Conservation (phyloP, 2,329 filamentous ascomycete species). For the Coniochaeta sp. region DNA sequence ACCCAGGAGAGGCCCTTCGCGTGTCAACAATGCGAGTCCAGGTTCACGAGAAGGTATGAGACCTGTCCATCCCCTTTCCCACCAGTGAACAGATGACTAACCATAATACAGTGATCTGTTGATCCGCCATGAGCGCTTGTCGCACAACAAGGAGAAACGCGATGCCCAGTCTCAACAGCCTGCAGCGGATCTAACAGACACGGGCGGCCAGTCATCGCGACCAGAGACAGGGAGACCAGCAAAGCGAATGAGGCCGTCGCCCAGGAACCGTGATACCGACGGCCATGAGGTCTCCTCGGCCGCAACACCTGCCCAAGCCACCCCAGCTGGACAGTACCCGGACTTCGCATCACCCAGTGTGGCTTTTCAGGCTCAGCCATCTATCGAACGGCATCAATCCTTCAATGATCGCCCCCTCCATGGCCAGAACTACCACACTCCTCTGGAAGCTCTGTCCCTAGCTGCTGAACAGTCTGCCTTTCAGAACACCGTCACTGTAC, state of each 20-base stretch:
- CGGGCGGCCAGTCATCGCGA: not conserved
- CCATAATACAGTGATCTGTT: constrained; percentile 10
- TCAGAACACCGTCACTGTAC: not conserved
- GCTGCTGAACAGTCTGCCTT: constrained; percentile 4
- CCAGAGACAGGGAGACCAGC: not conserved
- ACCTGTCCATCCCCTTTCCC: not conserved
- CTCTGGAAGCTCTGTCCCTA: constrained; percentile 1
- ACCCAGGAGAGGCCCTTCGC: constrained; percentile 11
- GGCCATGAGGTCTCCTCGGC: not conserved
- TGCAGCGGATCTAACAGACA: not conserved
- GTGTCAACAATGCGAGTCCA: constrained; percentile 9
- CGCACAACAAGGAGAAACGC: constrained; percentile 6
- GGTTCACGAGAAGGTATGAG: constrained; percentile 11
- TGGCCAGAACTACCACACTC: not conserved
- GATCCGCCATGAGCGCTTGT: constrained; percentile 11
- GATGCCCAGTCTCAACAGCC: not conserved
- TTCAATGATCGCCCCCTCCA: not conserved
- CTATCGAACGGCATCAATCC: not conserved
- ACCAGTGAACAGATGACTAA: not conserved
- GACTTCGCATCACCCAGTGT: not conserved
- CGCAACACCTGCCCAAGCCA: not conserved
- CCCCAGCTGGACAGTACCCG: not conserved
- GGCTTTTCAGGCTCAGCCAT: not conserved
- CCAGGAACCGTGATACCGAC: not conserved
- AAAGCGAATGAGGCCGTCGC: constrained; percentile 1